phyloP scores from a whole-genome alignment of 805 yeast species.

The Metschnikowia anglica region DNA sequence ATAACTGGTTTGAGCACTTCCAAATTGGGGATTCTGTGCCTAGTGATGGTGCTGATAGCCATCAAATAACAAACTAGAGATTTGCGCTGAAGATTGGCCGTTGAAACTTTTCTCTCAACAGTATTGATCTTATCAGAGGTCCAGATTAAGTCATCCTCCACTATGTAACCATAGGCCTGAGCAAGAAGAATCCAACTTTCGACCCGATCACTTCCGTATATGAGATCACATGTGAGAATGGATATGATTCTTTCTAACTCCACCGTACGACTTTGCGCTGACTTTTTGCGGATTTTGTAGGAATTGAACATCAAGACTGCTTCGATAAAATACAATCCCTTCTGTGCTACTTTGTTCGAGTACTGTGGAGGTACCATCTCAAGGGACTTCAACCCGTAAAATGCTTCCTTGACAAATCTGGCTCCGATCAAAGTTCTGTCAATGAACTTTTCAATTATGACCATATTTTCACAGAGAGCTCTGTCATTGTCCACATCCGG shows the following conservation, averaged over 20 bases:
- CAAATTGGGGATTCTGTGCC: background rate
- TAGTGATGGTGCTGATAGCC: conserved; percentile 52
- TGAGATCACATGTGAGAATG: conserved; percentile 63
- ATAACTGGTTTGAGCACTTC: conserved; percentile 34
- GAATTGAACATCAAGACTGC: conserved; percentile 68
- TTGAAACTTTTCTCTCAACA: conserved; percentile 55
- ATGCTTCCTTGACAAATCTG: conserved; percentile 46
- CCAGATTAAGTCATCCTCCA: conserved; percentile 91
- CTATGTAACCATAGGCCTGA: conserved; percentile 71
- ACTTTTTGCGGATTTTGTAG: conserved; percentile 67
- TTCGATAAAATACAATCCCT: conserved; percentile 68
- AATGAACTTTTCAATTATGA: conserved; percentile 46
- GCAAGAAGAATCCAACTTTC: conserved; percentile 90
- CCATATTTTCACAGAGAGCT: conserved; percentile 46
- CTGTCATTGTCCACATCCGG: conserved; percentile 49
- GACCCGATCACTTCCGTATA: conserved; percentile 62
- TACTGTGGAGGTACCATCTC: conserved; percentile 30
- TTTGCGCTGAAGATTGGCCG: conserved; percentile 65
- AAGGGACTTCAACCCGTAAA: conserved; percentile 46
- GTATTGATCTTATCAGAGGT: conserved; percentile 77
- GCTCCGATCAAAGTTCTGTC: conserved; percentile 45
- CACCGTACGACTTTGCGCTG: conserved; percentile 77
- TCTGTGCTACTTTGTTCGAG: conserved; percentile 30
- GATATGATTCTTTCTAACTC: conserved; percentile 75
- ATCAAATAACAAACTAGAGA: conserved; percentile 71